Base-by-base conservation (phyloP, 768 basidiomycete species). In the Dendrothele bispora region DNA sequence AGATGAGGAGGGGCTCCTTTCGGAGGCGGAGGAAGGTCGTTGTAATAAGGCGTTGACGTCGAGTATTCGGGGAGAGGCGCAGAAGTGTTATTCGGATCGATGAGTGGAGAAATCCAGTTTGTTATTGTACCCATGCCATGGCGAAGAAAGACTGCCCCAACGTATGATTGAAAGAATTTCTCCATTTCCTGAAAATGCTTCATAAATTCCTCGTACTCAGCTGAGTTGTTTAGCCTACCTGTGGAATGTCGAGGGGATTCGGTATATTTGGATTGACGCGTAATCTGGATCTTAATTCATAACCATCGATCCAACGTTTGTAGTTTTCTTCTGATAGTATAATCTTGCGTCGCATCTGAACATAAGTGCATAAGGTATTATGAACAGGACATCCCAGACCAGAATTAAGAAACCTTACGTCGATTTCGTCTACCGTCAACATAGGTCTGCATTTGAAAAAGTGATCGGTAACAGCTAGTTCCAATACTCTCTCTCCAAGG, bases 401-500 rank as follows among this genome's bases (percentile, higher is more conserved):
- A n/a, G n/a, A n/a, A 51, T 15, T 25, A 5, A 25, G 45, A 26
- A 11, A 25, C 57, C 73, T 49, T 65, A 83, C 81, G 47, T 56
- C 54, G 24, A 83, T 76, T 12, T 78, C 68, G 1, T 63, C 26
- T 0, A 70, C 69, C 7, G 64, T 52, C 30, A 80, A 51, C 30
- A 71, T 51, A 4, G 83, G 82, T 8, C 61, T 65, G 54, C 71
- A 69, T 14, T 56, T 59, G 56, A 78, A 86, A 20, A 79, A 60
- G 46, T 75, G 72, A 53, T 68, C 68, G 46, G 79, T 79, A 38
- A 83, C 72, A 3, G 67, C 72, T 53, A 84, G 66, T 28, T 78
- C 68, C 29, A 86, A 65, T 4, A 77, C 75, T 49, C 67, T 72
- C 41, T 65, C 58, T 7, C 87, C 87, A 10, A 88, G 69, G 37